Conservation (phyloP, 495 filamentous ascomycete species). For the Aspergillus sclerotioniger region DNA sequence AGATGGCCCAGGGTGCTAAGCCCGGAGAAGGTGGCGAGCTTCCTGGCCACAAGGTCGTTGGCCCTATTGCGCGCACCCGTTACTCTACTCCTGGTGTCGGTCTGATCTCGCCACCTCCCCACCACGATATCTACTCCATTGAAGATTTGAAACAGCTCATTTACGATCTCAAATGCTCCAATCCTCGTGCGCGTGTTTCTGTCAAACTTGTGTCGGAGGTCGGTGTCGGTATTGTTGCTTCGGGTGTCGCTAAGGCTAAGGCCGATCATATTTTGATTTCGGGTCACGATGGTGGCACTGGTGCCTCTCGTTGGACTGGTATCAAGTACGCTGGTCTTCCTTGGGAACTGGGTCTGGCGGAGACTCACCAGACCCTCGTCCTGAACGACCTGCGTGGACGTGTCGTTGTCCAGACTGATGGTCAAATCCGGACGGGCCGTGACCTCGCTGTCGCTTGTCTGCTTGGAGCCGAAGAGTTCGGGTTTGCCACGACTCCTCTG, state of each 20-base stretch:
- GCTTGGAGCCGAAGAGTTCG: slow-evolving; percentile 96
- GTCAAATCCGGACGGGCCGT: slow-evolving; percentile 89
- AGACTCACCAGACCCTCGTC: slow-evolving; percentile 98
- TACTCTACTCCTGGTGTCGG: slow-evolving; percentile 99
- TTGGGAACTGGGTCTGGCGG: slow-evolving; percentile 96
- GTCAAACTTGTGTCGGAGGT: slow-evolving; percentile 99
- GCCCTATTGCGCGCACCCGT: slow-evolving; percentile 90
- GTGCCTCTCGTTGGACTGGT: slow-evolving; percentile 97
- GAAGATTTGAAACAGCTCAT: slow-evolving; percentile 99
- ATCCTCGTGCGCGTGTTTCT: slow-evolving; percentile 90
- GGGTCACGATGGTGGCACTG: slow-evolving; percentile 96
- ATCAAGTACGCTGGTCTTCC: slow-evolving; percentile 99
- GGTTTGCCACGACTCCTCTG: slow-evolving; percentile 94
- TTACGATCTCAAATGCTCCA: slow-evolving; percentile 97
- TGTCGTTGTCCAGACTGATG: slow-evolving; percentile 97
- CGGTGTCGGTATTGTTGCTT: slow-evolving; percentile 96
- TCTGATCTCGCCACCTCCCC: slow-evolving; percentile 96
- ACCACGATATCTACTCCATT: slow-evolving; percentile 99
- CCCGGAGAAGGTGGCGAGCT: slow-evolving; percentile 98
- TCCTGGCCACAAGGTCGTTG: slow-evolving; percentile 96
- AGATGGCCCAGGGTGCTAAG: slow-evolving; percentile 99
- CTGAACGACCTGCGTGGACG: slow-evolving; percentile 96
- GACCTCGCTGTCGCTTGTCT: slow-evolving; percentile 96
- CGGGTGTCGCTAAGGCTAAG: slow-evolving; percentile 97
- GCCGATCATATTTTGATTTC: slow-evolving; percentile 98